phyloP scores from a whole-genome alignment of 2,329 filamentous ascomycete species.

The Akanthomyces dipterigenus region DNA sequence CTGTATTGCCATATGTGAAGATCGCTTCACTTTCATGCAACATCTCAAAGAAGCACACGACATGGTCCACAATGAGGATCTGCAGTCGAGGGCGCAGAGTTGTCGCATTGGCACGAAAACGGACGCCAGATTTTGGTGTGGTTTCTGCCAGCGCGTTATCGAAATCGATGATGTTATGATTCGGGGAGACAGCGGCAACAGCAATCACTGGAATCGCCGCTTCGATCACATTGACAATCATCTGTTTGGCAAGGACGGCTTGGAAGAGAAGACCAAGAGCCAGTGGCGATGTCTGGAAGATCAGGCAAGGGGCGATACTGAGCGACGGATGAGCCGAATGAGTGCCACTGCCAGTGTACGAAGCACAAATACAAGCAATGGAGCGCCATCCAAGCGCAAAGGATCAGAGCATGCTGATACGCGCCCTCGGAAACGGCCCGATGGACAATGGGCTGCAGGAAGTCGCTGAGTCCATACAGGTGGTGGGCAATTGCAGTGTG shows the following conservation, averaged over 20 bases:
- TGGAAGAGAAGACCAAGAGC: slow-evolving; percentile 36
- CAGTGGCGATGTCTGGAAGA: slow-evolving; percentile 46
- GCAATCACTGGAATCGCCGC: slow-evolving; percentile 44
- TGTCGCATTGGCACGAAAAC: slow-evolving; percentile 59
- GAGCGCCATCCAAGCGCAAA: not conserved
- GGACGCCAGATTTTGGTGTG: slow-evolving; percentile 74
- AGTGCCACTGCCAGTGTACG: not conserved
- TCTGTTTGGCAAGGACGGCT: slow-evolving; percentile 46
- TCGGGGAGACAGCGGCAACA: slow-evolving; percentile 11
- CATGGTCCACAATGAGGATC: slow-evolving; percentile 21
- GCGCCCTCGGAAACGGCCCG: slow-evolving; percentile 5
- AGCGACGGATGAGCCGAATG: not conserved
- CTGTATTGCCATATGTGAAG: slow-evolving; percentile 33
- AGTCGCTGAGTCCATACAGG: not conserved
- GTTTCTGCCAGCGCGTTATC: slow-evolving; percentile 62
- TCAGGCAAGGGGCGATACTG: not conserved
- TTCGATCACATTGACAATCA: slow-evolving; percentile 72
- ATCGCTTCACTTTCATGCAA: slow-evolving; percentile 43
- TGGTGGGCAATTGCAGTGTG: not conserved
- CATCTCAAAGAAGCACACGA: slow-evolving; percentile 54
- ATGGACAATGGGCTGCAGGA: not conserved
- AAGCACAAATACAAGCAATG: not conserved
- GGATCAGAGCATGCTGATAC: not conserved
- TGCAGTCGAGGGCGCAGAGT: slow-evolving; percentile 40
- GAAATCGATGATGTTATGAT: slow-evolving; percentile 27